Conservation (phyloP, 1,284 basidiomycete species). For the Termitomyces sp. region DNA sequence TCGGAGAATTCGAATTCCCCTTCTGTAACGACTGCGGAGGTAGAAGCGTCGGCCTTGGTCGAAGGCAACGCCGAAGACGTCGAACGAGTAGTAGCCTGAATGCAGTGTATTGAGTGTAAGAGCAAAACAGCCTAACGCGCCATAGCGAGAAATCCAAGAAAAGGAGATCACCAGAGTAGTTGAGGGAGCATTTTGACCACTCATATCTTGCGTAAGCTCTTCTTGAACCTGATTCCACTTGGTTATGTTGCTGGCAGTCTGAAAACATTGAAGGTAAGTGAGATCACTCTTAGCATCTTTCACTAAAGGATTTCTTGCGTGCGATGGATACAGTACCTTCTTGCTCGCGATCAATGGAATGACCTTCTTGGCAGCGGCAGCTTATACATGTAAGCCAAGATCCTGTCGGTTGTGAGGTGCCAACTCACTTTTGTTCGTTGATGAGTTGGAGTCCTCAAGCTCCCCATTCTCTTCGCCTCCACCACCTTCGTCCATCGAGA, state of each 20-base stretch:
- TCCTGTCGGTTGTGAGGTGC: neutral
- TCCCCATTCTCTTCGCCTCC: slow-evolving; percentile 36
- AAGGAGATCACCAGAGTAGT: slow-evolving; percentile 33
- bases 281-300: neutral
- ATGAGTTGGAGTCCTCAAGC: slow-evolving; percentile 34
- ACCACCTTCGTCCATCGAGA: slow-evolving; percentile 48
- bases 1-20: slow-evolving; percentile 77
- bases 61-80: slow-evolving; percentile 21
- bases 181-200: slow-evolving; percentile 24
- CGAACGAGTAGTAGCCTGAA: slow-evolving; percentile 25
- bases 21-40: slow-evolving; percentile 36
- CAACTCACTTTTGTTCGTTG: slow-evolving; percentile 56
- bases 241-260: slow-evolving; percentile 85
- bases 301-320: slow-evolving; percentile 68
- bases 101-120: slow-evolving; percentile 24
- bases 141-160: slow-evolving; percentile 25
- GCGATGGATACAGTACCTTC: slow-evolving; percentile 42
- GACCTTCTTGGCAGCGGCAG: slow-evolving; percentile 64
- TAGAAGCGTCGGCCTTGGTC: slow-evolving; percentile 16
- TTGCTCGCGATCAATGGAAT: slow-evolving; percentile 82
- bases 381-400: slow-evolving; percentile 29
- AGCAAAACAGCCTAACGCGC: slow-evolving; percentile 21
- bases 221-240: slow-evolving; percentile 95
- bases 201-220: slow-evolving; percentile 56
- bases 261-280: slow-evolving; percentile 13